Percentiles rank a stretch among this genome's conserved stretches.
These are phyloP conservation scores for Trichosanthes cucumerina DNA, from an alignment of 306 rosid species.

Conservation along the genomic window DNA sequence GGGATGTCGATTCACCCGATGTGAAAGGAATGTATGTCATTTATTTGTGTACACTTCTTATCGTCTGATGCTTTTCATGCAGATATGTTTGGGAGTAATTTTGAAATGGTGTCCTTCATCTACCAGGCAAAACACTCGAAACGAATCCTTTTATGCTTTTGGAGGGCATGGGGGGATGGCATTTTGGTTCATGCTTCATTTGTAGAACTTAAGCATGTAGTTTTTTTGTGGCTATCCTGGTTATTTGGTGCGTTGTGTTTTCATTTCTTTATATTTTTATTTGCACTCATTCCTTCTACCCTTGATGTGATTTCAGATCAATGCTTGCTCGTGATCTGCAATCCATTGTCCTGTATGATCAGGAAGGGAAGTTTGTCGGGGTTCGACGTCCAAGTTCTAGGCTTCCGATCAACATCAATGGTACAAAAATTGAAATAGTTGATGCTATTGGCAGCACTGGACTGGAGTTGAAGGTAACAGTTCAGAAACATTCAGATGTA, in stretches of 20 bases:
- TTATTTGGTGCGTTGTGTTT: not conserved
- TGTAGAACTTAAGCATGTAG: not conserved
- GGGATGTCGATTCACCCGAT: conserved; percentile 56
- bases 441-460: conserved; percentile 97
- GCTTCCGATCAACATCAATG: conserved; percentile 80
- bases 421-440: conserved; percentile 50
- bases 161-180: not conserved
- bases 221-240: not conserved
- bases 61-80: not conserved
- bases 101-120: not conserved
- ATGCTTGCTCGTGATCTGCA: conserved; percentile 97
- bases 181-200: not conserved
- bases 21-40: conserved; percentile 83
- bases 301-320: conserved; percentile 34
- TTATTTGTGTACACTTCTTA: not conserved
- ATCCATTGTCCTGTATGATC: conserved; percentile 73
- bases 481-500: not conserved
- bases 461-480: conserved; percentile 69
- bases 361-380: conserved; percentile 82
- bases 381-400: conserved; percentile 77
- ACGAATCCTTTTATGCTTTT: not conserved
- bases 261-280: not conserved
- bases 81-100: not conserved
- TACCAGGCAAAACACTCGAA: not conserved
- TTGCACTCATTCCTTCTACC: not conserved